A percentile compares a stretch with the other conserved stretches of the same genome.
Evolutionary conservation across 2,329 filamentous ascomycete genomes (phyloP).

Genomic region (Phialemoniopsis sp.): DNA sequence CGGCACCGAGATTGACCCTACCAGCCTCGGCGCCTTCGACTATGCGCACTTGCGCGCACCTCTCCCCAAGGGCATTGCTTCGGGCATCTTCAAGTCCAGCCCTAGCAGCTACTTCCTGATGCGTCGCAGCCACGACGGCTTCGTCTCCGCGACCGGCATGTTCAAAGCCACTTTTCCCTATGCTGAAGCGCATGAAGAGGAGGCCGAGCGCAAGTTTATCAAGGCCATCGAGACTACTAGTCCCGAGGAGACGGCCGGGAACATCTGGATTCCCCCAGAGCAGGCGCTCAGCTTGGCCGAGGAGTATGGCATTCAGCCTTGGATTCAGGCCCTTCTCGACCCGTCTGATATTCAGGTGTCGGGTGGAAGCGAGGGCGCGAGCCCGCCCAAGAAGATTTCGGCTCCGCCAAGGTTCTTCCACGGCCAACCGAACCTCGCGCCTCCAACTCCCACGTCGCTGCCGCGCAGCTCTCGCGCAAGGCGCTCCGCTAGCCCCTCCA

Average conservation of each 20-base stretch:
- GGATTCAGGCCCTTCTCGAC: conserved; percentile 91
- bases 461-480: conserved; percentile 44
- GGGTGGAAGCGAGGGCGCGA: conserved; percentile 21
- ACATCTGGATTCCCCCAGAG: conserved; percentile 89
- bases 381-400: conserved; percentile 70
- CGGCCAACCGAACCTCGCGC: conserved; percentile 35
- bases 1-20: conserved; percentile 66
- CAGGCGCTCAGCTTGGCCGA: conserved; percentile 77
- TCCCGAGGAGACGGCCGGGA: conserved; percentile 88
- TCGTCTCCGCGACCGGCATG: conserved; percentile 83
- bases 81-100: conserved; percentile 86
- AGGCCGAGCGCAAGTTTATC: conserved; percentile 75
- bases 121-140: conserved; percentile 82
- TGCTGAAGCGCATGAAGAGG: conserved; percentile 67
- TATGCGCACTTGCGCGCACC: conserved; percentile 94
- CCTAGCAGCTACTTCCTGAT: conserved; percentile 97
- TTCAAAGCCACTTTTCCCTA: conserved; percentile 88
- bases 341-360: conserved; percentile 67
- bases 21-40: conserved; percentile 81
- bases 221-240: conserved; percentile 80
- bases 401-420: conserved; percentile 72
- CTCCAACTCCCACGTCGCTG: conserved; percentile 42
- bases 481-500: conserved; percentile 55
- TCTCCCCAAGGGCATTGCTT: conserved; percentile 83
- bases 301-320: conserved; percentile 80